Conservation (phyloP, 805 yeast species). For the Kodamaea jinghongensis region DNA sequence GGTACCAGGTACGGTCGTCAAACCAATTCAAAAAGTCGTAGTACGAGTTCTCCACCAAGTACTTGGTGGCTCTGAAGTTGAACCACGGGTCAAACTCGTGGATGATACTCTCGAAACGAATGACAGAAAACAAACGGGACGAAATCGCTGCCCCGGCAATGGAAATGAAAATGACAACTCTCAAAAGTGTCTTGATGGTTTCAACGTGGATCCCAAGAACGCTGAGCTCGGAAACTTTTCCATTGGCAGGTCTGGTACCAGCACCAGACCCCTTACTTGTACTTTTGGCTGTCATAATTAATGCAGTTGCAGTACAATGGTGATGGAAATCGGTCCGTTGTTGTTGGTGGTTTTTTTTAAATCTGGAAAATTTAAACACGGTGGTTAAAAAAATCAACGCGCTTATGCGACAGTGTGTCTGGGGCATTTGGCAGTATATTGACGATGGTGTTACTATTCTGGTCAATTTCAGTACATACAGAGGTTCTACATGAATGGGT, state of each 20-base stretch:
- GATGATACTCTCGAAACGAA: conserved; percentile 91
- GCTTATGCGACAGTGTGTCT: no score
- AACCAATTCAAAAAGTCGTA: conserved; percentile 97
- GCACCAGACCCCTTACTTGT: neutral
- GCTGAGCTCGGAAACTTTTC: conserved; percentile 4
- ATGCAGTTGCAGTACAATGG: no score
- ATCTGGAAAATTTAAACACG: no score
- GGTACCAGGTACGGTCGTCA: conserved; percentile 99
- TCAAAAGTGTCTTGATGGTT: conserved; percentile 48
- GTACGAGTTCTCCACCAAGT: conserved; percentile 76
- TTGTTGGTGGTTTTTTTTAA: conserved; percentile 5
- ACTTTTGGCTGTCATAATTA: conserved; percentile 4
- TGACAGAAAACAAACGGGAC: conserved; percentile 91
- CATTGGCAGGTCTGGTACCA: no score
- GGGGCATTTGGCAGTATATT: no score
- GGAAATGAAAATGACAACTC: conserved; percentile 64
- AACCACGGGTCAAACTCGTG: conserved; percentile 98
- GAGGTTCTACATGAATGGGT: no score
- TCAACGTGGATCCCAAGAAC: conserved; percentile 24
- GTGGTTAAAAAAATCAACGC: no score
- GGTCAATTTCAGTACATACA: no score
- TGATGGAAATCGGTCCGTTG: neutral
- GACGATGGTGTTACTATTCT: no score
- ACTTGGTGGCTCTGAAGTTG: conserved; percentile 94
- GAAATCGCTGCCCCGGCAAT: conserved; percentile 91